phyloP scores from a whole-genome alignment of 164 flowering plant species.

The Stephania yunnanensis region DNA sequence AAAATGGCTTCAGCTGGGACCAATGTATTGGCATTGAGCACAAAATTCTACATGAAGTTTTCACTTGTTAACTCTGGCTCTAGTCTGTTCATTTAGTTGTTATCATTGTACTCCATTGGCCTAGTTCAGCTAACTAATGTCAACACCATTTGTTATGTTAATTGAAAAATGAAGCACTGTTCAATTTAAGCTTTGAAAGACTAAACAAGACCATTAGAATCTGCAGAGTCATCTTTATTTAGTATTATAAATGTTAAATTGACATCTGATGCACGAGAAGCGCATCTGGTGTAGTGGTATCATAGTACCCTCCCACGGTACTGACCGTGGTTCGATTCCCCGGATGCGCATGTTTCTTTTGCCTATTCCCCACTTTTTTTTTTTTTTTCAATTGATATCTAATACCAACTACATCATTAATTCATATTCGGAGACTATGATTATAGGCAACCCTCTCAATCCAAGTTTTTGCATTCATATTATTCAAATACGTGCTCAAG shows the following conservation, averaged over 20 bases:
- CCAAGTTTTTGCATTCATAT: too few relatives aligned
- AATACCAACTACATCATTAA: too few relatives aligned
- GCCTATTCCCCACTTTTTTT: not conserved
- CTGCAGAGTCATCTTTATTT: too few relatives aligned
- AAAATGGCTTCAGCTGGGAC: not conserved
- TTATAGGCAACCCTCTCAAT: too few relatives aligned
- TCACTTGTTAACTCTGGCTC: not conserved
- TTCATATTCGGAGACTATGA: too few relatives aligned
- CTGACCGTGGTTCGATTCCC: constrained; percentile 99
- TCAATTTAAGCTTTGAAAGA: not conserved
- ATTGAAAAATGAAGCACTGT: not conserved
- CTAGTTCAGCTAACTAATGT: not conserved
- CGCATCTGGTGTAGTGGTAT: constrained; percentile 99
- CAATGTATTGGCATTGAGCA: not conserved
- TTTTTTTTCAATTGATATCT: not conserved
- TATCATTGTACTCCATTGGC: not conserved
- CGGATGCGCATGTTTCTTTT: constrained; percentile 51
- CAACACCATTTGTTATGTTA: not conserved
- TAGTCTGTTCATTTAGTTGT: too few relatives aligned
- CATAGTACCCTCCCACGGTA: constrained; percentile 99
- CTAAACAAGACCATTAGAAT: too few relatives aligned
- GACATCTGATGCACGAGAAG: constrained; percentile 8
- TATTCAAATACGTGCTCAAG: too few relatives aligned
- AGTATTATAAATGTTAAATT: too few relatives aligned
- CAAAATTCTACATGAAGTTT: not conserved